Evolutionary conservation across 495 filamentous ascomycete species (phyloP), one percentile per base, ranked within the genome.

Genomic region (Annulohypoxylon nitens): DNA sequence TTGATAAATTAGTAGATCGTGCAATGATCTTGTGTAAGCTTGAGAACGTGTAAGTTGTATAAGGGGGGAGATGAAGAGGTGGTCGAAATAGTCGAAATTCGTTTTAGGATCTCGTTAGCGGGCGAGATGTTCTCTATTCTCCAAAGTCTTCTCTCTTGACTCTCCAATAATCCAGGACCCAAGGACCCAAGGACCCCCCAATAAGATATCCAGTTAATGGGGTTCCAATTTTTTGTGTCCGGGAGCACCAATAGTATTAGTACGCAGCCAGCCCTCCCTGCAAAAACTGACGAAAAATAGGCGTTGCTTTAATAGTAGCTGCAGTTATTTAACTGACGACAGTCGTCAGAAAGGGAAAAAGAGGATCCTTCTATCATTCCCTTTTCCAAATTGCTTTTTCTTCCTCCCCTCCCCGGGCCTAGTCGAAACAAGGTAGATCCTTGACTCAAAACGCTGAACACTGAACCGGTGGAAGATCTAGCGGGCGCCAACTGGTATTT

Each of bases 391-490:
- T 66, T 72, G 64, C 58, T 68, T 67, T 74, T 65, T 62, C 59
- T 58, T 45, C 65, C 67, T 36, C 62, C 60, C 58, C 61, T 57
- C 64, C 64, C 64, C 25, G 25, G 62, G 45, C 59, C 26, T 41
- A 50, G 62, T 74, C 50, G 37, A 67, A 66, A 64, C 71, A 74
- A 69, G 71, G 71, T 74, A 70, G 26, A 74, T 58, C 71, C 71
- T 67, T 62, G 67, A 64, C 43, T 60, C 55, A n/a, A 48, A 69
- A 67, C 61, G 57, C 26, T 58, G 62, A 69, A 67, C 61, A 51
- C 26, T 58, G 62, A 61, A 34, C 48, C 50, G 67, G 51, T 64
- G 41, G 51, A 63, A 70, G 59, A 26, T 64, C 34, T 65, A 36
- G 51, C 41, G 51, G 50, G 34, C 26, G 48, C 50, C 41, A 59